A percentile compares a stretch with the other conserved stretches of the same genome.
Evolutionary conservation across 2,329 filamentous ascomycete species (phyloP).

Genomic region (Hypoxylon sp.): DNA sequence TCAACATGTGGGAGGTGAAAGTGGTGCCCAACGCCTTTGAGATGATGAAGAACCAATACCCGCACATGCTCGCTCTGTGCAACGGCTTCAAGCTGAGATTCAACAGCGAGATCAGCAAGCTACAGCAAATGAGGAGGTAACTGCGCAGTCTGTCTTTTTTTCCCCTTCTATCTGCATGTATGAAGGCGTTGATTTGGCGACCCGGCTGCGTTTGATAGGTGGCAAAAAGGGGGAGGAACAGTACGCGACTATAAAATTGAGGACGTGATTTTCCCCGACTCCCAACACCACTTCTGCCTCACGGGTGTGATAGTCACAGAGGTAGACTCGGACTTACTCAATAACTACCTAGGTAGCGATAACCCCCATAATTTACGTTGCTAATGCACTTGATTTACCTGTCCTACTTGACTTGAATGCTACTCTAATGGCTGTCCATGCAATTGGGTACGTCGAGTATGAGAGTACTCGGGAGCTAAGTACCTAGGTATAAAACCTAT

Average conservation of each 20-base stretch:
- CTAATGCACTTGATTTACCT: background rate
- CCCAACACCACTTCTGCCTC: background rate
- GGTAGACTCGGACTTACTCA: background rate
- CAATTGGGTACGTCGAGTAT: too few relatives aligned
- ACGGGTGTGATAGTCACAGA: background rate
- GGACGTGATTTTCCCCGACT: background rate
- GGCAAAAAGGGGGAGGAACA: background rate
- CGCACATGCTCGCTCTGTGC: conserved; percentile 92
- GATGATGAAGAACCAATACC: conserved; percentile 86
- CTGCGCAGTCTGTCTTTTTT: background rate
- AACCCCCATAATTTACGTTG: background rate
- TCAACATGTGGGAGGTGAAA: conserved; percentile 84
- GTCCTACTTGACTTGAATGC: too few relatives aligned
- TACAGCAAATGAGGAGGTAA: conserved; percentile 52
- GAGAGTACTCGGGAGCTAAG: too few relatives aligned
- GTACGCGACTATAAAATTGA: background rate
- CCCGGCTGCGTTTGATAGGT: background rate
- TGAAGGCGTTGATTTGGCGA: background rate
- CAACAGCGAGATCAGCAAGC: conserved; percentile 70
- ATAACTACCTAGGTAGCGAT: background rate
- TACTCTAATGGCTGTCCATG: too few relatives aligned
- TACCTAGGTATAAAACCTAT: too few relatives aligned
- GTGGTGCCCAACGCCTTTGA: conserved; percentile 94
- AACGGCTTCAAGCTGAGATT: conserved; percentile 95
- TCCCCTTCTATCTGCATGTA: conserved; percentile 21